A percentile compares a stretch with the other conserved stretches of the same genome.
These are phyloP conservation scores for Globisporangium sylvaticum DNA, from an alignment of 352 stramenopile genomes.

Conservation along the genomic window DNA sequence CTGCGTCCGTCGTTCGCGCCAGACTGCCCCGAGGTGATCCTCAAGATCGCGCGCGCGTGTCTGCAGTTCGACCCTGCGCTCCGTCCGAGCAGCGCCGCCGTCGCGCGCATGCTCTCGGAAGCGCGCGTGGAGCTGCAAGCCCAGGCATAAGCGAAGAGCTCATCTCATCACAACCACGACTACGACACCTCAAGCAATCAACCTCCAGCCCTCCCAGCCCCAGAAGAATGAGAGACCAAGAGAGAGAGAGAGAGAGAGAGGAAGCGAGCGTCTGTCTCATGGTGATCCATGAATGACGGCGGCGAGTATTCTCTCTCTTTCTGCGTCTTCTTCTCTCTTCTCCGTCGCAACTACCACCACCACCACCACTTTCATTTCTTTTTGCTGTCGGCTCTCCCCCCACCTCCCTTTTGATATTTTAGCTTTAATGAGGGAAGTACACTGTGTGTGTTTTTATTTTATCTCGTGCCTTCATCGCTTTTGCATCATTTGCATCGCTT, in stretches of 20 bases:
- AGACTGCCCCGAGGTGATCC: conserved; percentile 36
- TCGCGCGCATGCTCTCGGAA: conserved; percentile 80
- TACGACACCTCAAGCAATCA: background rate
- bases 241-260: background rate
- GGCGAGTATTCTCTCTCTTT: background rate
- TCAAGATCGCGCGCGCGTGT: conserved; percentile 75
- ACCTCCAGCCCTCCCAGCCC: background rate
- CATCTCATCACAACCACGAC: background rate
- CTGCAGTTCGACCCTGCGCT: conserved; percentile 83
- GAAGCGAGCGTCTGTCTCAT: background rate
- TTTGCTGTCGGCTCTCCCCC: background rate
- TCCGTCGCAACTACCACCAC: background rate
- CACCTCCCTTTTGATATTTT: conserved; percentile 10
- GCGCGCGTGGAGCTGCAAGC: conserved; percentile 55
- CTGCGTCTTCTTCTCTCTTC: background rate
- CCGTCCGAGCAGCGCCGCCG: conserved; percentile 59
- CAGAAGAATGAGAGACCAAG: background rate
- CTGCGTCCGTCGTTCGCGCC: conserved; percentile 69
- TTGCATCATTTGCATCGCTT: background rate
- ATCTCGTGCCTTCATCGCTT: background rate
- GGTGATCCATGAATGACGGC: background rate
- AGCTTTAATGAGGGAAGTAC: conserved; percentile 10
- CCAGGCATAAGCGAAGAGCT: conserved; percentile 4
- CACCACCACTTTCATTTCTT: background rate
- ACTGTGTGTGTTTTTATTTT: conserved; percentile 10